Evolutionary conservation across 202 grass and related monocot species (phyloP), one percentile per base, ranked within the genome.

Genomic region (Miscanthus sacchariflorus): DNA sequence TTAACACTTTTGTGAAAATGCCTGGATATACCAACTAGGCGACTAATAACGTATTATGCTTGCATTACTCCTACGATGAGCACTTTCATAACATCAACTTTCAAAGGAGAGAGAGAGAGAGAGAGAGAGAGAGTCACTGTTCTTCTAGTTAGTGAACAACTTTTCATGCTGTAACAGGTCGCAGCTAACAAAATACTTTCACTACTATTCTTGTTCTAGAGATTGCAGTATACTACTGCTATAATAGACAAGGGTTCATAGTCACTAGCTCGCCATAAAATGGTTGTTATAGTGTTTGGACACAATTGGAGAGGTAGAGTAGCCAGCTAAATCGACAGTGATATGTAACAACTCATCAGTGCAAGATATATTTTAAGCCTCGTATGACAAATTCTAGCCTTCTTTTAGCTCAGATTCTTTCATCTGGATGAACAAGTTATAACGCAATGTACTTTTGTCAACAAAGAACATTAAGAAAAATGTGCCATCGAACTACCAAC

Each of bases 331-430:
- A 58, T 58, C 75, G 17, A 59, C 9, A 54, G 76, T 21, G 21
- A 21, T 23, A 33, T 13, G 30, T 30, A 77, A 9, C 74, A 77
- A 77, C 74, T 77, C 74, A 58, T 78, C 21, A 72, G 33, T 72
- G 70, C 19, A 71, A 50, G 21, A 56, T 14, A 54, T 7, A 71
- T 71, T 45, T 82, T 38, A 54, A 15, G 67, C 5, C 33, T 71
- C 45, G 15, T 54, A 56, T 82, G 67, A 25, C 45, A 82, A 50
- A 42, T 42, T 58, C 33, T 12, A 58, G 13, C 4, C 6, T 72
- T 82, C 23, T 23, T 50, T 12, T 68, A 6, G 27, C 24, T 21
- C 13, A 4, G 12, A 38, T 23, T 70, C 9, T 69, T 81, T 35
- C 25, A 68, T 69, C 13, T 49, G 63, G 5, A 21, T 67, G 40